phyloP scores from a whole-genome alignment of 1,284 basidiomycete genomes.

The Ceraceosorus guamensis region DNA sequence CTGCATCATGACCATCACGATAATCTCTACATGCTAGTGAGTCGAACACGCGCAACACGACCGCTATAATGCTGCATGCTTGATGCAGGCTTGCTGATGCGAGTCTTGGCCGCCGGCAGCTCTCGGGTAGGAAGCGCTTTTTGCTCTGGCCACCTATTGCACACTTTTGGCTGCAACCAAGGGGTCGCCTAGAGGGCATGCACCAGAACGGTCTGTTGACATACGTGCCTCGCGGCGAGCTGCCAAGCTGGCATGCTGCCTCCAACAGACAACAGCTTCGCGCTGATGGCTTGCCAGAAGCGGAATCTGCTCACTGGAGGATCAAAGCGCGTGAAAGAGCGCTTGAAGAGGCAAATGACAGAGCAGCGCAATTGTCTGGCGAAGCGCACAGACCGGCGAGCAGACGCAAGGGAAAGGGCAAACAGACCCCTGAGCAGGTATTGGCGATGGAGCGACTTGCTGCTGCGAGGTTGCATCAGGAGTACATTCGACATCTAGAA shows the following conservation, averaged over 20 bases:
- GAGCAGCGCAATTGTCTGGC: slow-evolving; percentile 24
- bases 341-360: slow-evolving; percentile 28
- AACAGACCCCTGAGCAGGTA: slow-evolving; percentile 27
- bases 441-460: slow-evolving; percentile 5
- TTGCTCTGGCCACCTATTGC: slow-evolving; percentile 44
- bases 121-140: slow-evolving; percentile 44
- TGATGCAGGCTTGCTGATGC: neutral
- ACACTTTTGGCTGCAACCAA: slow-evolving; percentile 29
- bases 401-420: slow-evolving; percentile 36
- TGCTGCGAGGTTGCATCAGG: neutral
- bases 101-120: slow-evolving; percentile 1
- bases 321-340: slow-evolving; percentile 21
- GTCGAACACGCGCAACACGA: neutral
- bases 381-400: slow-evolving; percentile 17
- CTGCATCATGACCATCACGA: slow-evolving; percentile 48
- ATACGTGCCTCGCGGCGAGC: slow-evolving; percentile 24
- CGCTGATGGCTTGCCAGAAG: slow-evolving; percentile 37
- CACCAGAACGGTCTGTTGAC: slow-evolving; percentile 43
- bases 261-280: slow-evolving; percentile 20
- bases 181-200: slow-evolving; percentile 27
- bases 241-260: slow-evolving; percentile 17
- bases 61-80: neutral
- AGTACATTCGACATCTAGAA: neutral
- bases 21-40: slow-evolving; percentile 41
- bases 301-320: slow-evolving; percentile 41